Evolutionary conservation across 1,284 basidiomycete genomes (phyloP), one percentile per base, ranked within the genome.

Genomic region (Grifola frondosa): DNA sequence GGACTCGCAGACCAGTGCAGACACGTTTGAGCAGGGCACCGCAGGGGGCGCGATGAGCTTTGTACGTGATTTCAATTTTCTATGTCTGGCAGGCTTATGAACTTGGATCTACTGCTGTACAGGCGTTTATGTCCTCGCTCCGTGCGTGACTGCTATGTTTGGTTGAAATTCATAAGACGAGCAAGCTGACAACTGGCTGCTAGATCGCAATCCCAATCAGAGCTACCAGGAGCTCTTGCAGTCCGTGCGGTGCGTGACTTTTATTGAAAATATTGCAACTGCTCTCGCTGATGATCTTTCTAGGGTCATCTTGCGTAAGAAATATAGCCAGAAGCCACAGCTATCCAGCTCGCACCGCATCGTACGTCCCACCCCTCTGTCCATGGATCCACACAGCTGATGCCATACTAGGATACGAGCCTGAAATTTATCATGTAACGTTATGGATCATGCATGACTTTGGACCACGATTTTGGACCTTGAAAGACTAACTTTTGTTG

Each of bases 1-100:
- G 60, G 94, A 97, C 61, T 79, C 81, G 12, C 93, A 97, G 67
- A 97, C 94, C 8, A 91, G 88, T 57, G 94, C 94, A 11, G 94
- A 97, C 61, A 87, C 92, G 0, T 71, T 75, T 40, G 89, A 94
- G 64, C 80, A 80, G 4, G 91, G 91, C 2, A 71, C 77, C 42
- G 91, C 87, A 5, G 92, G 90, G 1, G 95, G 94, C 32, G 91
- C 91, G 2, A 94, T 94, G 91, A 86, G 80, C 61, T 81, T 74
- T 55, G 84, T 86, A 53, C 35, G 79, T 71, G 16, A 13, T 10
- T 5, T 32, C 10, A 30, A 7, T 21, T 40, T 19, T 30, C 26
- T 13, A 2, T 8, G 17, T 13, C 12, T 24, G 3, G 10, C 5
- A 7, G 13, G n/a, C 24, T 37, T 28, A 29, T 41, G 29, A 38